Base-by-base conservation (phyloP, 2,329 filamentous ascomycete species). In the Talaromyces verruculosus region DNA sequence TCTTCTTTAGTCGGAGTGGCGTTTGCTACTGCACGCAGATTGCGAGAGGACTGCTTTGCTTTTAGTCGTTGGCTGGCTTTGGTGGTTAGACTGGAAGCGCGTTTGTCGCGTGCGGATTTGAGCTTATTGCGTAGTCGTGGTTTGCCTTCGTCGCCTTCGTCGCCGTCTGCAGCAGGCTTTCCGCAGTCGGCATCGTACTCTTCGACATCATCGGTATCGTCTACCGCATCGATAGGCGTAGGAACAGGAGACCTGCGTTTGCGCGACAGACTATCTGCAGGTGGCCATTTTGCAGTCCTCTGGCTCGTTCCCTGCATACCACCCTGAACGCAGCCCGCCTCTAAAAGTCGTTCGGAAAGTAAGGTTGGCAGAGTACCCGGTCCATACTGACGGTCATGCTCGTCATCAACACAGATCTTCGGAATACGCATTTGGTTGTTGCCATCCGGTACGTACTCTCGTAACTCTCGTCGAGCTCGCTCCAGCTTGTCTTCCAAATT, bases 401-500 rank as follows among this genome's bases (percentile, higher is more conserved):
- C 49, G 55, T 70, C 74, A 45, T 73, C 74, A 30, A 72, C 65
- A 51, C 68, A 73, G 61, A 70, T 66, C 8, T 64, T 65, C 51
- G 67, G 69, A 17, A 67, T 69, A 49, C 67, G 67, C 61, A 57
- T 30, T 28, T 49, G 68, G 39, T 39, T 33, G 13, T 43, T 45
- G 6, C 37, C 41, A 15, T 33, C 33, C 3, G 61, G 57, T 3
- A n/a, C 41, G 17, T 83, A 78, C 5, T 83, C 77, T 37, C 80
- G 78, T 28, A 89, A 79, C 73, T 89, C 84, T 59, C 80, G 80
- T 39, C 85, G 81, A 8, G 85, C 85, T 41, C 81, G 79, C 17
- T 84, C 78, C 35, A 89, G 80, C 72, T 88, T 87, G 13, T 78
- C 73, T 70, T 89, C 87, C 13, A 89, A 80, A 68, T 88, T 83